These are phyloP conservation scores for Syzygium grande DNA, from an alignment of 345 rosid species.

Conservation along the genomic window DNA sequence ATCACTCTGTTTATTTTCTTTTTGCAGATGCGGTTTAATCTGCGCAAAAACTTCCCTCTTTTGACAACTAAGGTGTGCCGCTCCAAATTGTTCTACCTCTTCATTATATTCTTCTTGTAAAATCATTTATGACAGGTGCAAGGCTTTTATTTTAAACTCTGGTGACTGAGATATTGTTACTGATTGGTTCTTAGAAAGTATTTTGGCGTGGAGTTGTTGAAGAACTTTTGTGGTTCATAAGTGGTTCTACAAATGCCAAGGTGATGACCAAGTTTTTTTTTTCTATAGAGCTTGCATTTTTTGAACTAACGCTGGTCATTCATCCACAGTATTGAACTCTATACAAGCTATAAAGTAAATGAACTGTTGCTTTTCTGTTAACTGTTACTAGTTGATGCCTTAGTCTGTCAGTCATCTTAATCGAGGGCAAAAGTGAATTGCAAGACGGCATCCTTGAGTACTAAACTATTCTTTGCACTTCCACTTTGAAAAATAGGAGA, in stretches of 20 bases:
- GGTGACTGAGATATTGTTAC: neutral
- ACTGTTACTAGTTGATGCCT: neutral
- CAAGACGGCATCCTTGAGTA: neutral
- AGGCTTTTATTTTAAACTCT: neutral
- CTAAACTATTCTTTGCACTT: neutral
- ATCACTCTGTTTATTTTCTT: neutral
- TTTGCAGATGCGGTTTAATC: constrained; percentile 69
- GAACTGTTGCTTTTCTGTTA: neutral
- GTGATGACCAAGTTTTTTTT: constrained; percentile 18
- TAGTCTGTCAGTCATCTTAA: neutral
- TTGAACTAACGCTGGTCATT: neutral
- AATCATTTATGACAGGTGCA: neutral
- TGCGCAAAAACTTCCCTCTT: constrained; percentile 79
- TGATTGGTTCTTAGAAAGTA: constrained; percentile 57
- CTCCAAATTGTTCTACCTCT: neutral
- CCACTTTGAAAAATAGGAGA: neutral
- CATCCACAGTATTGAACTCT: neutral
- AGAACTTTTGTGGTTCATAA: constrained; percentile 96
- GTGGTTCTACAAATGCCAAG: constrained; percentile 95
- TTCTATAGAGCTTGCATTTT: neutral
- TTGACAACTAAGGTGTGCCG: constrained; percentile 71
- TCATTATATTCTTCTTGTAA: neutral
- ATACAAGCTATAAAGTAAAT: neutral
- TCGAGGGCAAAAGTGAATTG: neutral
- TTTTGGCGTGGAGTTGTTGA: constrained; percentile 99